Percentiles rank a stretch among this genome's conserved stretches.
phyloP scores from a whole-genome alignment of 2,329 filamentous ascomycete species.

The Penicillium sp. region DNA sequence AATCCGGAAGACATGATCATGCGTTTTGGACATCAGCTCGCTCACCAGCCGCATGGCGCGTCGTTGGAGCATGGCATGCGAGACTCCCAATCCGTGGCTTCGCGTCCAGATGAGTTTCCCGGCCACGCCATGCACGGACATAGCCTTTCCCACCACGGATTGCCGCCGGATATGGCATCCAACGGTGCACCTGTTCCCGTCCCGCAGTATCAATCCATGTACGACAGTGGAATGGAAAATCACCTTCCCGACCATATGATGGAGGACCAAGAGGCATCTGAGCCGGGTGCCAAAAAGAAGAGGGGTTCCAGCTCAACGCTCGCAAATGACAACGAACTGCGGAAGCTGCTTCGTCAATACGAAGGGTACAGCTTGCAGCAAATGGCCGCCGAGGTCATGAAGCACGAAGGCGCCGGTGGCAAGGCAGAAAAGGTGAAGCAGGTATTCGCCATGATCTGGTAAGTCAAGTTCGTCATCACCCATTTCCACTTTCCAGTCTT shows the following conservation, averaged over 20 bases:
- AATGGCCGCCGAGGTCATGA: constrained; percentile 50
- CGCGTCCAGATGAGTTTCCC: constrained; percentile 40
- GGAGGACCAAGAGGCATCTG: constrained; percentile 45
- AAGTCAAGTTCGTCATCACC: constrained; percentile 18
- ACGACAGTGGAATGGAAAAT: constrained; percentile 44
- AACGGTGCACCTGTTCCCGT: constrained; percentile 35
- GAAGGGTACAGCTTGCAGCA: constrained; percentile 46
- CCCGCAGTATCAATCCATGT: constrained; percentile 40
- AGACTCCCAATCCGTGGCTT: constrained; percentile 35
- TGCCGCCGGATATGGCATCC: constrained; percentile 36
- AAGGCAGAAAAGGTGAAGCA: constrained; percentile 54
- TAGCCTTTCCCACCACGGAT: constrained; percentile 34
- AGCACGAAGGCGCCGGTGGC: constrained; percentile 49
- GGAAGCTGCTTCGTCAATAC: constrained; percentile 48
- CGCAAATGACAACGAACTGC: constrained; percentile 50
- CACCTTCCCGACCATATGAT: constrained; percentile 41
- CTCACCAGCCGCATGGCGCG: constrained; percentile 36
- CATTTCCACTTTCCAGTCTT: neutral
- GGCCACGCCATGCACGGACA: constrained; percentile 36
- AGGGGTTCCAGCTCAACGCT: constrained; percentile 49
- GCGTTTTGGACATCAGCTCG: constrained; percentile 45
- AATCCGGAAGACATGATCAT: constrained; percentile 48
- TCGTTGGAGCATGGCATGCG: constrained; percentile 40
- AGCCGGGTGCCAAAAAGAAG: constrained; percentile 45
- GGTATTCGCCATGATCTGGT: constrained; percentile 54